Evolutionary conservation across 1,284 basidiomycete genomes (phyloP), one percentile per base, ranked within the genome.

Genomic region (Butyriboletus appendiculatus): DNA sequence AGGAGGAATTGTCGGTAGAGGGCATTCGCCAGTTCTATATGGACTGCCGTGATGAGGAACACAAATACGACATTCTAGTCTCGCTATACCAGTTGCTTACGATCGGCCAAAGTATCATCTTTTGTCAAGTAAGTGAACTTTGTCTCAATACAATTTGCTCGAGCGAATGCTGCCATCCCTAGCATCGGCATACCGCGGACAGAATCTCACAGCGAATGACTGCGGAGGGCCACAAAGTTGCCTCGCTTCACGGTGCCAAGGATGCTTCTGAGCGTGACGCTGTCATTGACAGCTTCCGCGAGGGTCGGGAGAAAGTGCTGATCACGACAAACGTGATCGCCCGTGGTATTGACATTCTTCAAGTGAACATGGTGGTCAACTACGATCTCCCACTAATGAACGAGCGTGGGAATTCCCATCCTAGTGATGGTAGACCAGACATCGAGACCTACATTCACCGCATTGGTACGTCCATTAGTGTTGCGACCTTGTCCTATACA

Each of bases 271-370:
- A 96, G 67, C 93, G 97, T 64, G 97, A 99, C 73, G 68, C 82
- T 37, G 90, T 96, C 60, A 96, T 99, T 66, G 96, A 98, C 69
- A 86, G 86, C 26, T 99, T 99, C 86, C 84, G 97, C 48, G 90
- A 97, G 64, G 97, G 97, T 55, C 90, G 89, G 69, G 94, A 94
- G 72, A 99, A 99, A 75, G 96, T 98, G 39, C 78, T 99, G 60
- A 99, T 99, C 71, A 98, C 97, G 50, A 99, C 97, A 50, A 99
- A 99, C 73, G 97, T 99, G 64, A 91, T 99, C 61, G 95, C 97
- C 10, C 88, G 97, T 35, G 97, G 97, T 44, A 99, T 99, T 77
- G 97, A 99, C 69, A 98, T 99, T 65, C 81, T 94, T 60, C 96
- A 98, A 77, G 97, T 99, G 61, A 99, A 98, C 77, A 95, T 98